These are phyloP conservation scores for Cordyceps cicadae DNA, from an alignment of 2,329 filamentous ascomycete genomes.

Conservation along the genomic window DNA sequence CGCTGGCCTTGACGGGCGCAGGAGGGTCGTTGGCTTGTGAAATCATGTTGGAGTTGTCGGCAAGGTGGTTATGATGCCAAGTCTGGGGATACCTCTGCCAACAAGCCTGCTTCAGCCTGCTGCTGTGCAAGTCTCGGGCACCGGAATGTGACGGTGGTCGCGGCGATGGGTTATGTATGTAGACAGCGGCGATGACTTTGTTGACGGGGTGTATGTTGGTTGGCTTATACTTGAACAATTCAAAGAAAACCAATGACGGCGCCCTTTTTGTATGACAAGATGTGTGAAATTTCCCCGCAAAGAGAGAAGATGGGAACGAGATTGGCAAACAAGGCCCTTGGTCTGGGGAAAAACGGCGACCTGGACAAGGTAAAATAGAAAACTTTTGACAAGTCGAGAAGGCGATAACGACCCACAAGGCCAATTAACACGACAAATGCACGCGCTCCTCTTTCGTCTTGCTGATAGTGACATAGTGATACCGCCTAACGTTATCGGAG, in stretches of 20 bases:
- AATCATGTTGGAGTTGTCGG: background rate
- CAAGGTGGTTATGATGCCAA: background rate
- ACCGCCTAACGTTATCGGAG: conserved; percentile 4
- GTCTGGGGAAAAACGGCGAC: conserved; percentile 5
- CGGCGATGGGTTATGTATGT: background rate
- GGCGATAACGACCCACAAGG: background rate
- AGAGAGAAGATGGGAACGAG: background rate
- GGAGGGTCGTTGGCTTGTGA: background rate
- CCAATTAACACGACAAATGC: background rate
- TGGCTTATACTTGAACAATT: background rate
- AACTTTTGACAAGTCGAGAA: background rate
- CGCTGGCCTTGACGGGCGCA: background rate
- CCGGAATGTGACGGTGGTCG: background rate
- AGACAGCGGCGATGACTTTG: background rate
- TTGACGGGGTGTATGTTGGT: background rate
- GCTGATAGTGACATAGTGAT: too few relatives aligned
- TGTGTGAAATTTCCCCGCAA: conserved; percentile 4
- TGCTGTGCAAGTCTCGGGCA: background rate
- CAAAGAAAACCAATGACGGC: background rate
- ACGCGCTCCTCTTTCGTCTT: background rate
- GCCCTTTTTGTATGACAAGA: background rate
- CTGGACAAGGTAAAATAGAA: conserved; percentile 6
- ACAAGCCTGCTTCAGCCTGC: background rate
- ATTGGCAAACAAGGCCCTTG: conserved; percentile 1
- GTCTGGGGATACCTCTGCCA: background rate